Conservation (phyloP, 1,139 yeast species). For the Blastobotrys proliferans region DNA sequence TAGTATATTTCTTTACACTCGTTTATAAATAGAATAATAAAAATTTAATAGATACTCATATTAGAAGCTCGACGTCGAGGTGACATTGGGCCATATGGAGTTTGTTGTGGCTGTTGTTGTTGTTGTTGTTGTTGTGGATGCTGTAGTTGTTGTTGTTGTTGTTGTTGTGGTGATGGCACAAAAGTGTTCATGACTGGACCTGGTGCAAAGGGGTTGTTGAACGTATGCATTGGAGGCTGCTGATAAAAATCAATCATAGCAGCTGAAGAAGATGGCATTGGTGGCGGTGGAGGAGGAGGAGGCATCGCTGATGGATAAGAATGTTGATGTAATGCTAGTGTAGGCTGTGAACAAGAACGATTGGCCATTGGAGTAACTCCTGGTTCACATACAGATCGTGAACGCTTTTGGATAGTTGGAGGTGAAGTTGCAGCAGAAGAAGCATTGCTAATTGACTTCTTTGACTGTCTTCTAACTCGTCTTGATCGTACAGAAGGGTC, state of each 20-base stretch:
- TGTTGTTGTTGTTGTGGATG: not conserved
- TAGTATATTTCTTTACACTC: too few species aligned
- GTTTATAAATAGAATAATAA: too few species aligned
- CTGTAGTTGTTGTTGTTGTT: not conserved
- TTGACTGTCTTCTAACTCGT: constrained; percentile 35
- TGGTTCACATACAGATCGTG: constrained; percentile 10
- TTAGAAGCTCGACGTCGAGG: too few species aligned
- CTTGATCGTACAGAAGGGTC: constrained; percentile 42
- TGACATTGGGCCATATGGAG: too few species aligned
- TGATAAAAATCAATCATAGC: constrained; percentile 1
- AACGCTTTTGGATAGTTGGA: constrained; percentile 6
- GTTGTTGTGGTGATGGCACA: not conserved
- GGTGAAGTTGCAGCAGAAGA: constrained; percentile 1
- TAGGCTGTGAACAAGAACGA: constrained; percentile 4
- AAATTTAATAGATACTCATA: too few species aligned
- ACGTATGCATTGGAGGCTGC: constrained; percentile 7
- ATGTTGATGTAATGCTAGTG: constrained; percentile 2
- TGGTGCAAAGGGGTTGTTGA: constrained; percentile 18
- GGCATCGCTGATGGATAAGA: constrained; percentile 6
- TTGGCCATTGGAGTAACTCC: not conserved
- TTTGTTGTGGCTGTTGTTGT: too few species aligned
- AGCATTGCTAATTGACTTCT: constrained; percentile 12
- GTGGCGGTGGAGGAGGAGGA: constrained; percentile 3
- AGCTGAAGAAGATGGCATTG: not conserved
- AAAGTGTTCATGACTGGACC: not conserved